Percentiles rank a stretch among this genome's conserved stretches.
These are phyloP conservation scores for Trichocladium uniseriatum DNA, from an alignment of 495 filamentous ascomycete genomes.

Conservation along the genomic window DNA sequence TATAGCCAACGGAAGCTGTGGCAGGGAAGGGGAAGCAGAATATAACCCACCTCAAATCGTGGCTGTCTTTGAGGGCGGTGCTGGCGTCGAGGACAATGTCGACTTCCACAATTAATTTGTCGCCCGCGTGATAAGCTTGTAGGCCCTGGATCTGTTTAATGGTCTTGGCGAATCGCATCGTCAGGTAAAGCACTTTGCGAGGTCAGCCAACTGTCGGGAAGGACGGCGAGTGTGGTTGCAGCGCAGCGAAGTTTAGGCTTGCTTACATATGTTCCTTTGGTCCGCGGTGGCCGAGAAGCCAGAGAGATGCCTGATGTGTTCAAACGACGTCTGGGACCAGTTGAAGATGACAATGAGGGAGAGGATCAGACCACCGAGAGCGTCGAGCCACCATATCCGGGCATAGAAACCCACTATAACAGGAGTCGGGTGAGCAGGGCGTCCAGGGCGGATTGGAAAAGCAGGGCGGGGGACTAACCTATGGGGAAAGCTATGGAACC, in stretches of 20 bases:
- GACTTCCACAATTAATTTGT: slow-evolving; percentile 74
- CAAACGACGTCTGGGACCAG: slow-evolving; percentile 65
- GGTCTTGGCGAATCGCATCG: slow-evolving; percentile 86
- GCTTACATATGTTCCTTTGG: slow-evolving; percentile 62
- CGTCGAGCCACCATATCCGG: slow-evolving; percentile 77
- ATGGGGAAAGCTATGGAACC: slow-evolving; percentile 81
- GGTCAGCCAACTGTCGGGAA: slow-evolving; percentile 1
- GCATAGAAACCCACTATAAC: slow-evolving; percentile 60
- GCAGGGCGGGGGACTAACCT: slow-evolving; percentile 33
- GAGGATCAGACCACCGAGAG: slow-evolving; percentile 72
- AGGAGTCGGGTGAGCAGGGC: not conserved
- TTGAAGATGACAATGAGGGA: slow-evolving; percentile 77
- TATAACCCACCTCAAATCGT: slow-evolving; percentile 57
- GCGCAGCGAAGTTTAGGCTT: too few relatives aligned
- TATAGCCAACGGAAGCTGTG: not conserved
- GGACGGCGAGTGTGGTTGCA: not conserved
- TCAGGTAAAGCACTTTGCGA: slow-evolving; percentile 63
- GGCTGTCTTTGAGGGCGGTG: slow-evolving; percentile 71
- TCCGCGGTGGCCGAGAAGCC: slow-evolving; percentile 72
- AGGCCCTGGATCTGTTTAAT: slow-evolving; percentile 83
- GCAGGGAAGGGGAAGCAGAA: not conserved
- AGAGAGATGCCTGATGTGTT: slow-evolving; percentile 75
- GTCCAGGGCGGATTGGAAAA: not conserved
- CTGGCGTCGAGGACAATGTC: slow-evolving; percentile 71
- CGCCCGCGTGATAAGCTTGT: slow-evolving; percentile 81